Percentiles rank a stretch among this genome's conserved stretches.
These are phyloP conservation scores for Metschnikowia colocasiae DNA, from an alignment of 805 yeast species.

Conservation along the genomic window DNA sequence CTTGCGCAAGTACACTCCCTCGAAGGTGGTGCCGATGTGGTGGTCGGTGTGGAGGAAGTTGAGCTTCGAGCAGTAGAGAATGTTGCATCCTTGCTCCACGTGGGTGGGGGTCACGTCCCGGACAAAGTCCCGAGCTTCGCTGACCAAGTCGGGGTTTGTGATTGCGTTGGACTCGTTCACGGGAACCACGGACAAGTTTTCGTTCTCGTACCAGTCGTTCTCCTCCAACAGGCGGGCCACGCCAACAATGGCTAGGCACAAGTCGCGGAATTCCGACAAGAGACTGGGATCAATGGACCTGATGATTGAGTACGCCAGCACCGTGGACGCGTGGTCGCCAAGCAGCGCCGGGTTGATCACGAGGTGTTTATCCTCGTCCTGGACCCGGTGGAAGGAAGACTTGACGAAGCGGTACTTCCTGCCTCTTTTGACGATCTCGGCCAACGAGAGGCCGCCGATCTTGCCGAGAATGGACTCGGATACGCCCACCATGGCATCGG, in stretches of 20 bases:
- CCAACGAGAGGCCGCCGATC: slow-evolving; percentile 30
- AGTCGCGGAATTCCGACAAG: slow-evolving; percentile 32
- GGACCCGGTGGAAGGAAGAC: slow-evolving; percentile 46
- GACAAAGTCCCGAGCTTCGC: slow-evolving; percentile 30
- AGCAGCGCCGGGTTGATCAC: slow-evolving; percentile 34
- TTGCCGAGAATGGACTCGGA: slow-evolving; percentile 35
- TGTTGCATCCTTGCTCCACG: slow-evolving; percentile 39
- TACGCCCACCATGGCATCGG: slow-evolving; percentile 36
- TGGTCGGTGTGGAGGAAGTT: slow-evolving; percentile 57
- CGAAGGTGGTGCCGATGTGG: slow-evolving; percentile 48
- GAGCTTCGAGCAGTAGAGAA: slow-evolving; percentile 45
- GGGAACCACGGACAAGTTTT: slow-evolving; percentile 39
- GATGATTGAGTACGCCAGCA: slow-evolving; percentile 45
- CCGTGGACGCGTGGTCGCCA: slow-evolving; percentile 32
- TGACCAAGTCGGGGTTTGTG: slow-evolving; percentile 12
- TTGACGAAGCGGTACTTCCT: slow-evolving; percentile 47
- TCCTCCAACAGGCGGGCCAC: slow-evolving; percentile 48
- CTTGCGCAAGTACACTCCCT: slow-evolving; percentile 41
- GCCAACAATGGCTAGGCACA: slow-evolving; percentile 47
- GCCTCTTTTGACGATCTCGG: slow-evolving; percentile 42
- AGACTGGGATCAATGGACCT: slow-evolving; percentile 29
- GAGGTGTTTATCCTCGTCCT: slow-evolving; percentile 48
- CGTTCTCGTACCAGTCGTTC: slow-evolving; percentile 48
- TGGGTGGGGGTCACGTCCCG: slow-evolving; percentile 29
- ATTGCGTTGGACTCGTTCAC: slow-evolving; percentile 28